These are phyloP conservation scores for Solanum sparsipilum DNA, from an alignment of 257 asterid species.

Conservation along the genomic window DNA sequence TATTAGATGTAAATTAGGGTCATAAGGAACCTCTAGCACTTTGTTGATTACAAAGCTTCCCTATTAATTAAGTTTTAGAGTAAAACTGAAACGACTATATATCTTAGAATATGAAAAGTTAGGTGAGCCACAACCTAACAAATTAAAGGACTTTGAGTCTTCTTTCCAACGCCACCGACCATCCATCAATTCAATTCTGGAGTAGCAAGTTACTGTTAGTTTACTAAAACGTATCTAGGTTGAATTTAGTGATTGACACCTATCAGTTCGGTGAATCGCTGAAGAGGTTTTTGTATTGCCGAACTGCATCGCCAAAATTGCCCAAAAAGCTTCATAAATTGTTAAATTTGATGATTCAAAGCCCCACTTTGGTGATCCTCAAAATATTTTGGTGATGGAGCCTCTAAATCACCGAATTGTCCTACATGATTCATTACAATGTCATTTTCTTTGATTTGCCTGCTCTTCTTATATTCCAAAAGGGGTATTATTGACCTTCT, in stretches of 20 bases:
- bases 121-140: not conserved
- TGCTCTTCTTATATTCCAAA: not conserved
- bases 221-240: not conserved
- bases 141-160: not conserved
- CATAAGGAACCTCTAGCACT: not conserved
- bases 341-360: not conserved
- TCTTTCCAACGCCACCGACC: not conserved
- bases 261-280: not conserved
- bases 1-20: not conserved
- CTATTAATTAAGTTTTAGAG: not conserved
- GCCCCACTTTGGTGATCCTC: not conserved
- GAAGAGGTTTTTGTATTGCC: not conserved
- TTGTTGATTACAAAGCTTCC: not conserved
- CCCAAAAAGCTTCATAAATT: not conserved
- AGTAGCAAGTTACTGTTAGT: not conserved
- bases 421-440: not conserved
- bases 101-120: too few relatives aligned
- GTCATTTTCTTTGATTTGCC: not conserved
- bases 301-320: not conserved
- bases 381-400: not conserved
- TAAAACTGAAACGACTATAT: too few relatives aligned
- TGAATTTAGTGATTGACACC: not conserved
- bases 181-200: not conserved
- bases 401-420: not conserved
- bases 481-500: not conserved